Evolutionary conservation across 164 flowering plant species (phyloP).

Genomic region (Vitis amurensis): DNA sequence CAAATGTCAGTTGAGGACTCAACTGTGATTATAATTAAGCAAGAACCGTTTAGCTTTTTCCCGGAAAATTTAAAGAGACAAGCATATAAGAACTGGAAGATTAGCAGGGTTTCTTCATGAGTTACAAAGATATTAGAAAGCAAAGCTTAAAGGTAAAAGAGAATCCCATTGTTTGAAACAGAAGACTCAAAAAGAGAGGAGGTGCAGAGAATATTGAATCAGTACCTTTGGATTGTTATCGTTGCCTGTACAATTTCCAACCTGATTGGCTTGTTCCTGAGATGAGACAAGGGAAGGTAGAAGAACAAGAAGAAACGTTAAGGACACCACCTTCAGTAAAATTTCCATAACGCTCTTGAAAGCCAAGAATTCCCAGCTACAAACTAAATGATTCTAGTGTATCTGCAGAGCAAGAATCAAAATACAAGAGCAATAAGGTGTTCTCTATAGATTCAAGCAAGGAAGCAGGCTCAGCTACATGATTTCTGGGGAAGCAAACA

Average conservation of each 20-base stretch:
- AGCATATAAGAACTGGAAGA: not conserved
- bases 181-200: not conserved
- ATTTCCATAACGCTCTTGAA: slow-evolving; percentile 3
- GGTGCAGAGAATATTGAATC: not conserved
- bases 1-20: slow-evolving; percentile 29
- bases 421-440: no score
- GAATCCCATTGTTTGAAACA: no score
- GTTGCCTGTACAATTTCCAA: slow-evolving; percentile 4
- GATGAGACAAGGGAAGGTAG: slow-evolving; percentile 29
- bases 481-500: no score
- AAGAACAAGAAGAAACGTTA: slow-evolving; percentile 23
- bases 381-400: no score
- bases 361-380: no score
- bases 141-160: no score
- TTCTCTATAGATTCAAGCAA: no score
- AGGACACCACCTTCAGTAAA: slow-evolving; percentile 15
- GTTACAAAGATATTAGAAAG: no score
- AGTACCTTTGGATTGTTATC: slow-evolving; percentile 34
- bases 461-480: no score
- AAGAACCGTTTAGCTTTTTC: not conserved
- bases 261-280: slow-evolving; percentile 14
- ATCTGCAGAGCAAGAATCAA: no score
- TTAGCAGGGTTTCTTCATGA: no score
- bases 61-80: not conserved
- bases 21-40: slow-evolving; percentile 16